Base-by-base conservation (phyloP, 2,329 filamentous ascomycete species). In the Magnaporthiopsis rhizophila region DNA sequence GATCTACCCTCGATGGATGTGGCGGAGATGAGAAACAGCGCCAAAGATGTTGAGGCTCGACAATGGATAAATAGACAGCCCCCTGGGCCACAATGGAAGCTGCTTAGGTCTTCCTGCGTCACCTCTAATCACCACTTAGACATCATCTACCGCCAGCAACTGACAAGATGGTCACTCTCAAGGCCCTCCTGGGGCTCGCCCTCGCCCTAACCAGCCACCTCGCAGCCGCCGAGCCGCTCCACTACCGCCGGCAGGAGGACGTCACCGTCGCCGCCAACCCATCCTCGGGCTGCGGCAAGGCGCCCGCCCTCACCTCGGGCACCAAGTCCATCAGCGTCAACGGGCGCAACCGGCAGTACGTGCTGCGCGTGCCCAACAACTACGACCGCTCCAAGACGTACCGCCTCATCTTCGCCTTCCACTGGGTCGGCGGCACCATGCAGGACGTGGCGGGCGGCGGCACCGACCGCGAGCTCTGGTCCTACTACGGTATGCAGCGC, bases 381-480 rank as follows among this genome's bases (percentile, higher is more conserved):
- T 81, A 80, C 69, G 70, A 80, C 67, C 69, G 68, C 57, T 74
- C 66, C 65, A 71, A 71, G 28, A 70, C 73, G 1, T 76, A 80
- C 69, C 74, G 74, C 38, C 72, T 80, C 56, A 75, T 82, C 64
- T 78, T 79, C 67, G 74, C 72, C 24, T 70, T 75, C 59, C 79
- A 82, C 69, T 75, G 73, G 71, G 74, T 76, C 58, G 72, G 72
- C 62, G 76, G 77, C 36, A 77, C 67, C 68, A 76, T 76, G 69
- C 65, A 71, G 61, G 70, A 76, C 64, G 73, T 80, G 30, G 74
- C 71, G 28, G 74, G 71, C 57, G 66, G 69, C 38, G 72, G 71
- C 58, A 70, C 70, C 24, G 67, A 71, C 26, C 26, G 58, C 58
- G 28, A 60, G 15, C 58, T 60, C 18, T 53, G 45, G 21, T 70